A percentile compares a stretch with the other conserved stretches of the same genome.
Evolutionary conservation across 805 yeast genomes (phyloP).

Genomic region (Yamadazyma endophytica): DNA sequence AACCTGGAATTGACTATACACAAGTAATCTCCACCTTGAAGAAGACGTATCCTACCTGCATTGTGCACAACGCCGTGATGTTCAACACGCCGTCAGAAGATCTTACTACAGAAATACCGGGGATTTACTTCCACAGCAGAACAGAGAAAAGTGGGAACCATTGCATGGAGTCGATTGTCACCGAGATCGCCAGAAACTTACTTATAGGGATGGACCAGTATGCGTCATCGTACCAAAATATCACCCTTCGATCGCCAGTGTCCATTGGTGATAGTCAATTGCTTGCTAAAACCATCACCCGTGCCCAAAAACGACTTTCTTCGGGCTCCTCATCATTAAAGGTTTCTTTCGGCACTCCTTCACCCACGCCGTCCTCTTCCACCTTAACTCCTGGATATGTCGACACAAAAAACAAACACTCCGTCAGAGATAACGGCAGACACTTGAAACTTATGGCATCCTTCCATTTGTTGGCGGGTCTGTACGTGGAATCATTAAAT

Average conservation of each 20-base stretch:
- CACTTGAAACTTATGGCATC: slow-evolving; percentile 72
- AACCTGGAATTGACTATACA: slow-evolving; percentile 4
- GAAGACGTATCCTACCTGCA: slow-evolving; percentile 45
- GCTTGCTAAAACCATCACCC: slow-evolving; percentile 34
- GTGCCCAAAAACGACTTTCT: slow-evolving; percentile 39
- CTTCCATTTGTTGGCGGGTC: slow-evolving; percentile 77
- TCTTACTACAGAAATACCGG: no score
- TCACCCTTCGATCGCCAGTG: slow-evolving; percentile 80
- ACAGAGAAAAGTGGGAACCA: no score
- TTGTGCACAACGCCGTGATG: slow-evolving; percentile 51
- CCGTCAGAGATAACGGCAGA: slow-evolving; percentile 59
- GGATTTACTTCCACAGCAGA: no score
- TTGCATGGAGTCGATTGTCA: slow-evolving; percentile 61
- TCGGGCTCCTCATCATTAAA: slow-evolving; percentile 34
- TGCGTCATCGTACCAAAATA: slow-evolving; percentile 71
- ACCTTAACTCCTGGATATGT: slow-evolving; percentile 6
- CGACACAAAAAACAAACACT: slow-evolving; percentile 31
- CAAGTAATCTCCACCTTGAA: slow-evolving; percentile 24
- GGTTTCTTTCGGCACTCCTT: slow-evolving; percentile 18
- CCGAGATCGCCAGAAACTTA: slow-evolving; percentile 67
- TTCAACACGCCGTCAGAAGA: slow-evolving; percentile 47
- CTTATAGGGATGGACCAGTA: slow-evolving; percentile 61
- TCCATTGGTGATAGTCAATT: slow-evolving; percentile 50
- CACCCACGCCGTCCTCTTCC: slow-evolving; percentile 4
- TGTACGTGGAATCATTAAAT: slow-evolving; percentile 62